Evolutionary conservation across 768 basidiomycete genomes (phyloP).

Genomic region (Tulasnella sp.): DNA sequence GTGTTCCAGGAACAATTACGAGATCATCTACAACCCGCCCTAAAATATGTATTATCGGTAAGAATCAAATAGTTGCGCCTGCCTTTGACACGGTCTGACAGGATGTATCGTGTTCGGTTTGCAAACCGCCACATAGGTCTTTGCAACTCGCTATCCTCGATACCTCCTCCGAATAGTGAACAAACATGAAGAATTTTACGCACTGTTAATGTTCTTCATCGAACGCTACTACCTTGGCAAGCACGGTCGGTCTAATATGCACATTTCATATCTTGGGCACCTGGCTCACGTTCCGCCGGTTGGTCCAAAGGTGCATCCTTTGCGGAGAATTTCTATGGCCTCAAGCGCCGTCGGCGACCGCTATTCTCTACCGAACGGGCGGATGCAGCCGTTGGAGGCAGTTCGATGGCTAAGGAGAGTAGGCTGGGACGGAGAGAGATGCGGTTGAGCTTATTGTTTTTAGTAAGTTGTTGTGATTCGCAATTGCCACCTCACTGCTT

Average conservation of each 20-base stretch:
- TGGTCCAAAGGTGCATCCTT: constrained; percentile 76
- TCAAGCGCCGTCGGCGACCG: constrained; percentile 73
- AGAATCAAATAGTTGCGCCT: constrained; percentile 36
- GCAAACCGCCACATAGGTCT: constrained; percentile 54
- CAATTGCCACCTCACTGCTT: not conserved
- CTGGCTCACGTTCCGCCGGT: constrained; percentile 2
- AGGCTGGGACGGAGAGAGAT: constrained; percentile 64
- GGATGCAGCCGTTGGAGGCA: constrained; percentile 60
- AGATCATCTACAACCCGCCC: constrained; percentile 86
- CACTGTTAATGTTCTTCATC: constrained; percentile 79
- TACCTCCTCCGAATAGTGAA: constrained; percentile 90
- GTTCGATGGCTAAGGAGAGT: constrained; percentile 53
- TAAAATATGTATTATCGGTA: constrained; percentile 91
- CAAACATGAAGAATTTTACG: constrained; percentile 94
- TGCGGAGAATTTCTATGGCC: constrained; percentile 91
- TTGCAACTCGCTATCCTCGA: constrained; percentile 90
- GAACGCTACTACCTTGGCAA: constrained; percentile 87
- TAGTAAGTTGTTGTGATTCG: constrained; percentile 51
- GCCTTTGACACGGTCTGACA: not conserved
- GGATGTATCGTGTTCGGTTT: not conserved
- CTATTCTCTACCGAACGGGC: constrained; percentile 67
- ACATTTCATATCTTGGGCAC: not conserved
- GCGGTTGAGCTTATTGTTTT: constrained; percentile 69
- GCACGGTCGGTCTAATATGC: constrained; percentile 56
- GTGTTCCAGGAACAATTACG: constrained; percentile 90